Base-by-base conservation (phyloP, 352 stramenopile species). In the Nothophytophthora sp. region DNA sequence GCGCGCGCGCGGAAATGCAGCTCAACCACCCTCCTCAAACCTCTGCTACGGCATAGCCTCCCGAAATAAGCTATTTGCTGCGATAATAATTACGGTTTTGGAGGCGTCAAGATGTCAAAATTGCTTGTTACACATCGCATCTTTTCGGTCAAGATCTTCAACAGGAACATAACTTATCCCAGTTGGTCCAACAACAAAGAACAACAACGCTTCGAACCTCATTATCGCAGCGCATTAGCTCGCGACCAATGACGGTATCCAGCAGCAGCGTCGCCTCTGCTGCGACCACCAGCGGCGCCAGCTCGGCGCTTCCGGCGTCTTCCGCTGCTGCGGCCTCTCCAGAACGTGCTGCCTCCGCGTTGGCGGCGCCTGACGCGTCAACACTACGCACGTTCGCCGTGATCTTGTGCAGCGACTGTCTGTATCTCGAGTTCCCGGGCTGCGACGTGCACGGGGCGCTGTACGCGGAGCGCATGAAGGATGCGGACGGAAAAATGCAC, bases 381-480 rank as follows among this genome's bases (percentile, higher is more conserved):
- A 56, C 48, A 22, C 70, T 96, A 53, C 84, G 86, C 0, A 63
- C 58, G 16, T 96, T 93, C 46, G 82, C 82, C 5, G 81, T 84
- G 24, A 93, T 96, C 55, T 57, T 94, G 8, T 96, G 86, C 63
- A 72, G 67, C 59, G 62, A 80, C 23, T 96, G 86, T 40, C 69
- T 83, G n/a, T 96, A 92, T 54, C 57, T 96, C 16, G 86, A 96
- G 60, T 96, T 96, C 47, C 86, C 86, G 0, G 86, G 86, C 32
- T 96, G 86, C 48, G 84, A 96, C 46, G 76, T 93, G 7, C 86
- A 96, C 42, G 82, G 85, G 39, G 66, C 90, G 1, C 51, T 96
- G 24, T 96, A 95, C 50, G 92, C 84, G 5, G 68, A 96, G 29
- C 67, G 66, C 35, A 45, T 88, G n/a, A 27, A 50, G 5, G 56